Evolutionary conservation across 2,329 filamentous ascomycete genomes (phyloP).

Genomic region (Aspergillus ruber): DNA sequence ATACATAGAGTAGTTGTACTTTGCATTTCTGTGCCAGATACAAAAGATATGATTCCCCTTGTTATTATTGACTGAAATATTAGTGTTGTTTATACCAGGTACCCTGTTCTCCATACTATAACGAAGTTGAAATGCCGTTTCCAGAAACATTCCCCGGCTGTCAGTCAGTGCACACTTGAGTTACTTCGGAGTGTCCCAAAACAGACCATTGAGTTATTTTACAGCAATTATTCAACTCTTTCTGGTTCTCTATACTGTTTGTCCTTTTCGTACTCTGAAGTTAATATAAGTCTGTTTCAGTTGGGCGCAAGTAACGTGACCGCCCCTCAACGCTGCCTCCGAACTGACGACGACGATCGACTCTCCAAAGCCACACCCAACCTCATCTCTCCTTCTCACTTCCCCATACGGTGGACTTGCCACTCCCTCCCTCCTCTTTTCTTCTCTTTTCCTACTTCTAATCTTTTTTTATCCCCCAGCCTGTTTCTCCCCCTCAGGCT

Average conservation of each 20-base stretch:
- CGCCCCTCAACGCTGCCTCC: slow-evolving; percentile 1
- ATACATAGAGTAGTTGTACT: not conserved
- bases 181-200: no score
- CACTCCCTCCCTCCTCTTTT: slow-evolving; percentile 3
- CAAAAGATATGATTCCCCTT: no score
- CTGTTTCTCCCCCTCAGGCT: slow-evolving; percentile 2
- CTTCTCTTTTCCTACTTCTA: slow-evolving; percentile 2
- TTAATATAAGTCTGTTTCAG: no score
- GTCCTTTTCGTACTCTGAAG: not conserved
- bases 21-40: no score
- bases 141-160: no score
- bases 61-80: no score
- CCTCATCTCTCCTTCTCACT: slow-evolving; percentile 1
- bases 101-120: no score
- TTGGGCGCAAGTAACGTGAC: slow-evolving; percentile 6
- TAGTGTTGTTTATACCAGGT: no score
- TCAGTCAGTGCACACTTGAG: no score
- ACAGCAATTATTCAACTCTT: not conserved
- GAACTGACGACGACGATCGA: not conserved
- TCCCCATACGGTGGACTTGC: slow-evolving; percentile 1
- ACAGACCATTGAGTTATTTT: not conserved
- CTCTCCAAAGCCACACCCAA: slow-evolving; percentile 11
- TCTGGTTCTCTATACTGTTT: not conserved
- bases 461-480: not conserved
- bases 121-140: no score